These are phyloP conservation scores for Crataegus laevigata DNA, from an alignment of 306 rosid species.

Conservation along the genomic window DNA sequence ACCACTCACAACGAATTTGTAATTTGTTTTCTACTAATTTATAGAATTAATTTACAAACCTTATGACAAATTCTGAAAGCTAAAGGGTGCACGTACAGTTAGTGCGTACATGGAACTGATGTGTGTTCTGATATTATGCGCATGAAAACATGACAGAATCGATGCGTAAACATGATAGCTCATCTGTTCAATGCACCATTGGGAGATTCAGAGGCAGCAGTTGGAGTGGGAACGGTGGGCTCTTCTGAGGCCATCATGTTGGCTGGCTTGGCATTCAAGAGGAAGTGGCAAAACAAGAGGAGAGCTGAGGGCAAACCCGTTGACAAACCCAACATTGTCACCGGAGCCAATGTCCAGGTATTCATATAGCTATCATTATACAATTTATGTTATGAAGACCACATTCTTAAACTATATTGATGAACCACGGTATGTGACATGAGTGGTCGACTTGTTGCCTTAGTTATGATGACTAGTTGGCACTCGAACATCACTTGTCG, in stretches of 20 bases:
- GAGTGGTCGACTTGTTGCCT: not conserved
- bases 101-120: not conserved
- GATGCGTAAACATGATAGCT: slow-evolving; percentile 94
- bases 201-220: slow-evolving; percentile 58
- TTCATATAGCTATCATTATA: too few species aligned
- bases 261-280: slow-evolving; percentile 95
- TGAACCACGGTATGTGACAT: not conserved
- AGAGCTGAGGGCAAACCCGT: slow-evolving; percentile 52
- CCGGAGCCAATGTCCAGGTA: slow-evolving; percentile 96
- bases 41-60: too few species aligned
- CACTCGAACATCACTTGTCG: not conserved
- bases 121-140: not conserved
- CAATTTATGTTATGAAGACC: not conserved
- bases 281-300: slow-evolving; percentile 77
- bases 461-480: not conserved
- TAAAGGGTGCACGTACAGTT: too few species aligned
- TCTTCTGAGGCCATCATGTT: slow-evolving; percentile 96
- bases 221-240: slow-evolving; percentile 93
- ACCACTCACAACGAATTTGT: too few species aligned
- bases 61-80: too few species aligned
- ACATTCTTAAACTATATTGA: not conserved
- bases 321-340: slow-evolving; percentile 89
- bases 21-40: too few species aligned
- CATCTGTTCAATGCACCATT: slow-evolving; percentile 88
- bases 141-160: slow-evolving; percentile 40